Evolutionary conservation across 371 early-diverging fungal species (phyloP), one percentile per base, ranked within the genome.

Genomic region (Apophysomyces sp.): DNA sequence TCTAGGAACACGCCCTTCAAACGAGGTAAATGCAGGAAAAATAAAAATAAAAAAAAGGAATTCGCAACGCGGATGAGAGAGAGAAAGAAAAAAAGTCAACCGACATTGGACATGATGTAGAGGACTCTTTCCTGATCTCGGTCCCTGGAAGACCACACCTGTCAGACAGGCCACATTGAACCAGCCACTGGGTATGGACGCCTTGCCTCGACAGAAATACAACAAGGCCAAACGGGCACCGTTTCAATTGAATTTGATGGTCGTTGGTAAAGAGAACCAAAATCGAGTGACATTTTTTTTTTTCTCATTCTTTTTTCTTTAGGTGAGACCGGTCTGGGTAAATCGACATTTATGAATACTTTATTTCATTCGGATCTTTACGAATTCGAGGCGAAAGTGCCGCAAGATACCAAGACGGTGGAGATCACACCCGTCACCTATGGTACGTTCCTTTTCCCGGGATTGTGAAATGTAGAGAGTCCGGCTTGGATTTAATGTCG

Each of bases 331-430:
- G 98, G 96, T 34, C 76, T 94, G 39, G 98, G 98, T 51, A 94
- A 97, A 77, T 87, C 94, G 13, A 97, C 98, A 4, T 93, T 98
- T 62, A 82, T 98, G 74, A 95, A 95, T 76, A 93, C 95, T 6
- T 77, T 98, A 8, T 97, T 91, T 67, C 77, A 82, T 61, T 78
- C 90, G 7, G 85, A 86, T 58, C 76, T 91, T 18, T 85, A 84
- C 55, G 89, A 86, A 61, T 82, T 85, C 30, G 54, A 74, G 8
- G 85, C 86, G 49, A 86, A 72, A 55, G 71, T 69, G 55, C 74
- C 80, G 3, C 80, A 86, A 59, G 66, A 76, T 27, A 78, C 82
- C 9, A 76, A 89, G 69, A 89, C 92, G 0, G 86, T 94, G 13
- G 69, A 69, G 49, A 88, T 94, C 62, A 76, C 75, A 37, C 91